phyloP scores from a whole-genome alignment of 1,139 yeast genomes.

The Magnusiomyces suaveolens region DNA sequence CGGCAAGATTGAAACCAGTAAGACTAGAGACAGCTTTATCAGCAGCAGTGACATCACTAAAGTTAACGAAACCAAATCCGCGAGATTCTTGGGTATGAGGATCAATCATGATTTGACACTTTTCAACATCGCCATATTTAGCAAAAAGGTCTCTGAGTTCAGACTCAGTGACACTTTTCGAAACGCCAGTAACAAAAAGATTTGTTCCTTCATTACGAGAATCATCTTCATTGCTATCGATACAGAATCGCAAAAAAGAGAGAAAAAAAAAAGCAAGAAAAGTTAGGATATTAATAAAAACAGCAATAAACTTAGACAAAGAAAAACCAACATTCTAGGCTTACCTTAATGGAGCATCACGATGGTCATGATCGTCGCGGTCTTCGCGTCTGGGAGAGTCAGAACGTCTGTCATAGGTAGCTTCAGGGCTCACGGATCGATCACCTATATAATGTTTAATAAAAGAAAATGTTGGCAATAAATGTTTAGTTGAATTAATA shows the following conservation, averaged over 20 bases:
- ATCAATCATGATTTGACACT: constrained; percentile 33
- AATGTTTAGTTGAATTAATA: not conserved
- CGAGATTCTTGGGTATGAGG: constrained; percentile 34
- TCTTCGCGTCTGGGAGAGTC: constrained; percentile 20
- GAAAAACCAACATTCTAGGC: not conserved
- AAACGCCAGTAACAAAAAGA: constrained; percentile 33
- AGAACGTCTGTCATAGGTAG: constrained; percentile 23
- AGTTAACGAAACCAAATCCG: constrained; percentile 35
- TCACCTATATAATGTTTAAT: not conserved
- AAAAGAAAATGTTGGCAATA: not conserved
- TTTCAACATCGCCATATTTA: constrained; percentile 30
- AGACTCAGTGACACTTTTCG: constrained; percentile 28
- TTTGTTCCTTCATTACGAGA: constrained; percentile 32
- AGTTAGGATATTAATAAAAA: not conserved
- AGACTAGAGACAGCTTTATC: constrained; percentile 30
- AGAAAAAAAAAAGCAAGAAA: not conserved
- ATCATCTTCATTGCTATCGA: constrained; percentile 18
- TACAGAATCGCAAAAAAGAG: too few species aligned
- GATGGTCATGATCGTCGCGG: constrained; percentile 6
- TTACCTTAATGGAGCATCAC: constrained; percentile 3
- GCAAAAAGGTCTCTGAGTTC: constrained; percentile 30
- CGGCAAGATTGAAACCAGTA: constrained; percentile 28
- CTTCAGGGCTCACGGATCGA: constrained; percentile 19
- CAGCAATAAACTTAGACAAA: not conserved
- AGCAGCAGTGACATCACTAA: constrained; percentile 29